A percentile compares a stretch with the other conserved stretches of the same genome.
These are phyloP conservation scores for Oryza coarctata DNA, from an alignment of 176 grass and related monocot genomes.

Conservation along the genomic window DNA sequence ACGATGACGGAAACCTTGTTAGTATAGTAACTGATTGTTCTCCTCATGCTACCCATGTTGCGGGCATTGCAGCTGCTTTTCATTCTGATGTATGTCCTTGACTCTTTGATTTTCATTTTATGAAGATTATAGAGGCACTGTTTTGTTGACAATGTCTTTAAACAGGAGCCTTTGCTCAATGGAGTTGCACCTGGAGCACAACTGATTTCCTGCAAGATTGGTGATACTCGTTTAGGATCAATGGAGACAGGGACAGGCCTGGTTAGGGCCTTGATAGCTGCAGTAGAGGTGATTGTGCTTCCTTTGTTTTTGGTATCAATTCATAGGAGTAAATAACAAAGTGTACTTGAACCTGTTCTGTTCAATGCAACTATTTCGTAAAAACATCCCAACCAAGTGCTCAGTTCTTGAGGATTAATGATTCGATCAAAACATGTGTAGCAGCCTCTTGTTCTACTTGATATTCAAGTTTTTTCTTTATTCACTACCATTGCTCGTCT, in stretches of 20 bases:
- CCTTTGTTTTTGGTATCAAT: conserved; percentile 26
- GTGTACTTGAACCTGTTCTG: conserved; percentile 16
- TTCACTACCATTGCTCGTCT: not conserved
- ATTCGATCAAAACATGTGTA: conserved; percentile 12
- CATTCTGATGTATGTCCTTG: conserved; percentile 72
- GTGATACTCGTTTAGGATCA: conserved; percentile 90
- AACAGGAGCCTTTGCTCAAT: conserved; percentile 88
- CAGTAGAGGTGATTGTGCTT: conserved; percentile 73
- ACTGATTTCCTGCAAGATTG: conserved; percentile 98
- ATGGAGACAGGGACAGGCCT: conserved; percentile 99
- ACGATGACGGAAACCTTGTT: conserved; percentile 92
- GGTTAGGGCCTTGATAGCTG: conserved; percentile 87
- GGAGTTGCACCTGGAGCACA: conserved; percentile 97
- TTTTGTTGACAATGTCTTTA: conserved; percentile 30
- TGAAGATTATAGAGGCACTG: conserved; percentile 11
- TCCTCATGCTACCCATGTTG: conserved; percentile 94
- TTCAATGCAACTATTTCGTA: conserved; percentile 1
- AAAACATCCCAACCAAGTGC: conserved; percentile 17
- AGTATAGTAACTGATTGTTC: conserved; percentile 99
- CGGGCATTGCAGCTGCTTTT: conserved; percentile 92
- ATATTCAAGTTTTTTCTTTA: conserved; percentile 13
- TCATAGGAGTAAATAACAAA: conserved; percentile 31
- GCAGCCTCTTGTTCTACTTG: conserved; percentile 12
- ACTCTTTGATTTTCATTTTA: conserved; percentile 29
- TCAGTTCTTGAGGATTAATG: conserved; percentile 12